Conservation (phyloP, 1,139 yeast species). For the Lodderomyces metapsilosis region DNA sequence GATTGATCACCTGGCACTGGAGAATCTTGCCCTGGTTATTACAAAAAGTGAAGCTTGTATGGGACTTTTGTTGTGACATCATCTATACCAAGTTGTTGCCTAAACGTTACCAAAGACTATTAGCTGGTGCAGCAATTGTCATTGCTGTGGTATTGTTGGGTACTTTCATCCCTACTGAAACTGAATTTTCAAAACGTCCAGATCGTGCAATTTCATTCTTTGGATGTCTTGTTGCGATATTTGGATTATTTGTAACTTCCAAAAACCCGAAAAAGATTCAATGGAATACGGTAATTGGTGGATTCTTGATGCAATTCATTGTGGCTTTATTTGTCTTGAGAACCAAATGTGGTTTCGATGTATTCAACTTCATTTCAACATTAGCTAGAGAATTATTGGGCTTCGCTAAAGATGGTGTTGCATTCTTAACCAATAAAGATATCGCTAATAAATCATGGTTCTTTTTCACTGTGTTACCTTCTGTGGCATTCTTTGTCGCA, state of each 20-base stretch:
- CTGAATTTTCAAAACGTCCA: slow-evolving; percentile 43
- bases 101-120: slow-evolving; percentile 37
- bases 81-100: slow-evolving; percentile 38
- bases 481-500: slow-evolving; percentile 65
- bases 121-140: slow-evolving; percentile 46
- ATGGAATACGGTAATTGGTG: slow-evolving; percentile 65
- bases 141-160: slow-evolving; percentile 52
- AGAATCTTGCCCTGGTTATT: slow-evolving; percentile 37
- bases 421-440: slow-evolving; percentile 50
- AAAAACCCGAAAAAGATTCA: slow-evolving; percentile 45
- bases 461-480: slow-evolving; percentile 61
- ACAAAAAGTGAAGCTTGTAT: slow-evolving; percentile 26
- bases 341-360: slow-evolving; percentile 60
- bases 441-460: slow-evolving; percentile 46
- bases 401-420: slow-evolving; percentile 64
- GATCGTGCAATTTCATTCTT: slow-evolving; percentile 64
- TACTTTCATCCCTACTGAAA: slow-evolving; percentile 55
- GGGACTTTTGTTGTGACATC: slow-evolving; percentile 42
- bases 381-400: slow-evolving; percentile 60
- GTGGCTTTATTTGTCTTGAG: slow-evolving; percentile 62
- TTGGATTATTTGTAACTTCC: slow-evolving; percentile 48
- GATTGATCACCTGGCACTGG: slow-evolving; percentile 55
- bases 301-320: slow-evolving; percentile 61
- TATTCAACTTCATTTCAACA: slow-evolving; percentile 60
- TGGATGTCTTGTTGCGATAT: slow-evolving; percentile 52